Evolutionary conservation across 192 early-diverging fungal genomes (phyloP), one percentile per base, ranked within the genome.

Genomic region (Hyaloraphidium curvatum): DNA sequence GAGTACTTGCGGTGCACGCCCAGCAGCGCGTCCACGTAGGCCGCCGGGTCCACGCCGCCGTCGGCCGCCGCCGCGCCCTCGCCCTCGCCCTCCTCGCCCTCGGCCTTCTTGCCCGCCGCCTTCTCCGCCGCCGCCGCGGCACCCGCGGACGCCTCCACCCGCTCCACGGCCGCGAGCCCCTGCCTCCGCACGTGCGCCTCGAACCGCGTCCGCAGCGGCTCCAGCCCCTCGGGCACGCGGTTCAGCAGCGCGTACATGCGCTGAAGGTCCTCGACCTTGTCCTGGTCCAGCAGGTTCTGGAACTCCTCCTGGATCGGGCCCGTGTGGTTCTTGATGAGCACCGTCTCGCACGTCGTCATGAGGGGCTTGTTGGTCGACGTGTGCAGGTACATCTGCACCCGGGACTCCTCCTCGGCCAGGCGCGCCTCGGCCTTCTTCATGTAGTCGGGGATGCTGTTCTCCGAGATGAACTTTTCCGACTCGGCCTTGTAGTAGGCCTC

Each of bases 391-490:
- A 82, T 74, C 58, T 84, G 71, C 1, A 91, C 84, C 26, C 89
- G 86, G 29, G 71, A 73, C 61, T 94, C 89, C 67, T 97, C 93
- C 55, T 83, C 78, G 39, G 67, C 57, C 62, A 89, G 61, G 53
- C 84, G 73, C 41, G 67, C 63, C 57, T 84, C 82, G 3, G 83
- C 83, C 71, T 88, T 89, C 59, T 88, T 85, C 86, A 97, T 91
- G 66, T 97, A 97, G 55, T 93, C 90, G 27, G 83, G 76, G 33
- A 91, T 79, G 30, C 83, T 78, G 64, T 91, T 89, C 54, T 90
- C 87, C 53, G 79, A 75, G 37, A 95, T 74, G 63, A 93, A 90
- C 22, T 79, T 81, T 65, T 92, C 87, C 41, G 79, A 81, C 63
- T 92, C 91, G 40, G 77, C 75, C 60, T 78, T 79, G 63, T 97